Percentiles rank a stretch among this genome's conserved stretches.
Evolutionary conservation across 2,329 filamentous ascomycete species (phyloP).

Genomic region (Cryphonectria naterciae): DNA sequence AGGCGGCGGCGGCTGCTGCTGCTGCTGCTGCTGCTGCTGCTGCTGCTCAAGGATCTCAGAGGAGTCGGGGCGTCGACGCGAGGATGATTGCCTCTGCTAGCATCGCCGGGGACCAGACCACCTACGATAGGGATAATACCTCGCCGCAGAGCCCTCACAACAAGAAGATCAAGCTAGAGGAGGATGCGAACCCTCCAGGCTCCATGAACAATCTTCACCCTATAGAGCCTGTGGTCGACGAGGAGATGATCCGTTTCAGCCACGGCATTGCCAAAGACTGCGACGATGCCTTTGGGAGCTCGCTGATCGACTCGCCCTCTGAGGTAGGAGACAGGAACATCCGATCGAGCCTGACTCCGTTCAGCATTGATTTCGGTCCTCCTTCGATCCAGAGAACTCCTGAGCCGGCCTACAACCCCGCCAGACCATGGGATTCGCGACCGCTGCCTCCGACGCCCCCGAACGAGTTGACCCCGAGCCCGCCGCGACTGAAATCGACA

Average conservation of each 20-base stretch:
- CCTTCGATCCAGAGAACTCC: conserved; percentile 27
- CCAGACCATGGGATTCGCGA: conserved; percentile 48
- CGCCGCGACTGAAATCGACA: conserved; percentile 21
- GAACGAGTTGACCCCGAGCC: conserved; percentile 34
- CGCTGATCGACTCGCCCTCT: conserved; percentile 44
- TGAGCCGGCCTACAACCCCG: conserved; percentile 17
- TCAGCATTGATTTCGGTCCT: conserved; percentile 47
- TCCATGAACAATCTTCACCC: conserved; percentile 17
- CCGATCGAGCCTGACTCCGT: conserved; percentile 43
- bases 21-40: conserved; percentile 29
- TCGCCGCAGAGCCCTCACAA: conserved; percentile 33
- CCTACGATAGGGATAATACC: conserved; percentile 33
- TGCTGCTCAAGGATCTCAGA: conserved; percentile 28
- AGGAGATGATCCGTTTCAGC: conserved; percentile 83
- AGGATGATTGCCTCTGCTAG: conserved; percentile 35
- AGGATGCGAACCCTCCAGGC: conserved; percentile 15
- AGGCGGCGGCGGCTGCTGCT: conserved; percentile 30
- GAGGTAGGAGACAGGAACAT: conserved; percentile 30
- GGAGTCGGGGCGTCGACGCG: conserved; percentile 28
- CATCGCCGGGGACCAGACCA: conserved; percentile 36
- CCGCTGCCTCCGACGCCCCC: conserved; percentile 57
- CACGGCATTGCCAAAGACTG: conserved; percentile 86
- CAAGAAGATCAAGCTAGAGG: conserved; percentile 28
- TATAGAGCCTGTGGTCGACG: conserved; percentile 52
- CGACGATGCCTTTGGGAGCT: conserved; percentile 87